These are phyloP conservation scores for Aplosporella prunicola DNA, from an alignment of 2,329 filamentous ascomycete species.

Conservation along the genomic window DNA sequence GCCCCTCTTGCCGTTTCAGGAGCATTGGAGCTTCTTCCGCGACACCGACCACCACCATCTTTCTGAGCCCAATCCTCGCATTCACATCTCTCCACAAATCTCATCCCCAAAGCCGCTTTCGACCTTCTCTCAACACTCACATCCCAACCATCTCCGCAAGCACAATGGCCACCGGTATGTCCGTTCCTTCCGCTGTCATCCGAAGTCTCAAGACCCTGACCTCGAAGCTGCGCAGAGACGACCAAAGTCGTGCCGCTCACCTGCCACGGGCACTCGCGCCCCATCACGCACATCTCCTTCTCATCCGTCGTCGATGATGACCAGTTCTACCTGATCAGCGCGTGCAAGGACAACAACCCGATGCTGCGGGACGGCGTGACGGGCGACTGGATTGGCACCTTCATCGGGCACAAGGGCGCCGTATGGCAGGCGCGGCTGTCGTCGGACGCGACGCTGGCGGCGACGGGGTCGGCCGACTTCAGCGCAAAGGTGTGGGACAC, in stretches of 20 bases:
- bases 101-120: no score
- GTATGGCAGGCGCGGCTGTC: slow-evolving; percentile 94
- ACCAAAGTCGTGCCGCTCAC: slow-evolving; percentile 73
- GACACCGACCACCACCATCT: no score
- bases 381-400: slow-evolving; percentile 96
- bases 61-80: no score
- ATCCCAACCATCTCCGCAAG: no score
- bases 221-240: slow-evolving; percentile 26
- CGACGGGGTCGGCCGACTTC: slow-evolving; percentile 92
- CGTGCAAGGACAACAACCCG: slow-evolving; percentile 97
- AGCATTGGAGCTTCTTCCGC: no score
- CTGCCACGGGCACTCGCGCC: slow-evolving; percentile 87
- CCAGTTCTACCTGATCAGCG: slow-evolving; percentile 84
- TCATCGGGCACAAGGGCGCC: slow-evolving; percentile 95
- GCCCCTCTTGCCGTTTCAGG: no score
- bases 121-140: no score
- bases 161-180: no score
- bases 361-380: slow-evolving; percentile 96
- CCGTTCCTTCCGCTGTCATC: no score
- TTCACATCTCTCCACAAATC: no score
- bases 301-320: slow-evolving; percentile 74
- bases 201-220: no score
- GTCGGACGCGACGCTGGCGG: slow-evolving; percentile 76
- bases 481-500: slow-evolving; percentile 97
- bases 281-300: slow-evolving; percentile 85